These are phyloP conservation scores for Trypanosoma congolense DNA, from an alignment of 208 protist genomes.

Conservation along the genomic window DNA sequence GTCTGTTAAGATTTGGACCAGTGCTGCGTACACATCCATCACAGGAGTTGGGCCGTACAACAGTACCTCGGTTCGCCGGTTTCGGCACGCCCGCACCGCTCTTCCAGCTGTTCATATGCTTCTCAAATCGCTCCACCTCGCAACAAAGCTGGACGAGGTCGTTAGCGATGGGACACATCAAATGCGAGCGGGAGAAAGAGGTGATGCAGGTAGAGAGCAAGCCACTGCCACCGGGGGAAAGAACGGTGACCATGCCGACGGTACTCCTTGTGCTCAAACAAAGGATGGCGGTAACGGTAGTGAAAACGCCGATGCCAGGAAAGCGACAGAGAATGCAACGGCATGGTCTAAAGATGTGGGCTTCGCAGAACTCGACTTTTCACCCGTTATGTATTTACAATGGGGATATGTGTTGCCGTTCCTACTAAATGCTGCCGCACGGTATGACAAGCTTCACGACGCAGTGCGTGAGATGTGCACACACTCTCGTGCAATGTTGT, in stretches of 20 bases:
- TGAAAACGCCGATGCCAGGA: neutral
- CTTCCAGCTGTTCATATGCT: constrained; percentile 67
- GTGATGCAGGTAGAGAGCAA: neutral
- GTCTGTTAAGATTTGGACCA: constrained; percentile 71
- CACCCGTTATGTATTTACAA: constrained; percentile 41
- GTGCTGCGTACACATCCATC: constrained; percentile 33
- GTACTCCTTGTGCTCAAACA: neutral
- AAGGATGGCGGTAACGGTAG: neutral
- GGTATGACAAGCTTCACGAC: constrained; percentile 34
- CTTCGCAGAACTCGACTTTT: constrained; percentile 59
- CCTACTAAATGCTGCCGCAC: constrained; percentile 40
- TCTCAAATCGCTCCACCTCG: constrained; percentile 73
- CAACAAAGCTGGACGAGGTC: constrained; percentile 43
- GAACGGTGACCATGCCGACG: neutral
- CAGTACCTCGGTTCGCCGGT: constrained; percentile 43
- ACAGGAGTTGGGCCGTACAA: constrained; percentile 68
- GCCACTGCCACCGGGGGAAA: neutral
- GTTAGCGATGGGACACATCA: constrained; percentile 2
- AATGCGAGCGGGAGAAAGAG: neutral
- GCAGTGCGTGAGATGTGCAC: constrained; percentile 65
- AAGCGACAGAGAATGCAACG: neutral
- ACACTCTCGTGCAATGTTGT: constrained; percentile 50
- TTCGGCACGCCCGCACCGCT: constrained; percentile 58
- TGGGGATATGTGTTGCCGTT: constrained; percentile 62
- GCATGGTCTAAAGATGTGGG: constrained; percentile 13